phyloP scores from a whole-genome alignment of 148 eudicot species.

The Bassia scoparia region DNA sequence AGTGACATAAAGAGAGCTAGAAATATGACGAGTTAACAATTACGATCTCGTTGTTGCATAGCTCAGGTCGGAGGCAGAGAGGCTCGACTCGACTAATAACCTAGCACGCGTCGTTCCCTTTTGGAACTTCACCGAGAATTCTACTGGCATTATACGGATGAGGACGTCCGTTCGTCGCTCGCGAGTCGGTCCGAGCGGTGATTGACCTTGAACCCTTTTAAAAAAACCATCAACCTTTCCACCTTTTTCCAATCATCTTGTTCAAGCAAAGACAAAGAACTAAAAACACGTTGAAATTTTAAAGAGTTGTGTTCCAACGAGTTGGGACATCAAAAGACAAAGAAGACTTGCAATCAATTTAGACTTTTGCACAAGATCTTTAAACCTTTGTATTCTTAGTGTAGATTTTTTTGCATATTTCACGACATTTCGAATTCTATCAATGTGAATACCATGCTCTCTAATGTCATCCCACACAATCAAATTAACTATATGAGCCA shows the following conservation, averaged over 20 bases:
- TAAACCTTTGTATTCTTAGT: background rate
- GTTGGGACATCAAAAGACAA: slow-evolving; percentile 8
- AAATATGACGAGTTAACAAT: background rate
- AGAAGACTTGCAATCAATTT: background rate
- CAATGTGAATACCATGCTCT: no score
- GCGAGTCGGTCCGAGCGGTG: no score
- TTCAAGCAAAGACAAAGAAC: background rate
- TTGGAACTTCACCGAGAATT: no score
- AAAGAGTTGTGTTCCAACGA: background rate
- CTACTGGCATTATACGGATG: no score
- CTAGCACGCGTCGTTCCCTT: no score
- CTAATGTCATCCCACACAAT: slow-evolving; percentile 3
- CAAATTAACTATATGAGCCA: background rate
- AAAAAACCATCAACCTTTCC: background rate
- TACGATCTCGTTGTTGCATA: background rate
- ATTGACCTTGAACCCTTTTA: background rate
- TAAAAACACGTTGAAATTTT: background rate
- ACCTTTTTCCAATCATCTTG: background rate
- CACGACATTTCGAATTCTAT: no score
- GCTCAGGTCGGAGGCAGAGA: no score
- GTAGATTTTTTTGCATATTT: no score
- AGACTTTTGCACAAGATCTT: background rate
- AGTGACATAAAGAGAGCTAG: background rate
- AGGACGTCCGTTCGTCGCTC: no score
- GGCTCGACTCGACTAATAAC: no score